Evolutionary conservation across 2,329 filamentous ascomycete species (phyloP).

Genomic region (Paraphaeosphaeria sporulosa): DNA sequence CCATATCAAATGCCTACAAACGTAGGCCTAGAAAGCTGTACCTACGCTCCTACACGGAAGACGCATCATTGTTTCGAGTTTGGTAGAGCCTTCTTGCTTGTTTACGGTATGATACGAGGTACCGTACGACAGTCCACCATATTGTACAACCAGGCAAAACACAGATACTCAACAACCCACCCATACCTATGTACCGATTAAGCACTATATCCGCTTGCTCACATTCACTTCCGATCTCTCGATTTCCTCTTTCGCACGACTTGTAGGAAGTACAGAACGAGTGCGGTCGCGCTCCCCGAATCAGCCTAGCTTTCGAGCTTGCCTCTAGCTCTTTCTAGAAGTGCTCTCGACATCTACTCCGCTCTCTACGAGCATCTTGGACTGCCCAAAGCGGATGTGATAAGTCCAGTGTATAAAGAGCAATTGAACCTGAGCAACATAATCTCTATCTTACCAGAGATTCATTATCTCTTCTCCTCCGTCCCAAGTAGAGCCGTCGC

Average conservation of each 20-base stretch:
- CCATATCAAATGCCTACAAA: neutral
- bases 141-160: no score
- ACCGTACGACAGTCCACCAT: no score
- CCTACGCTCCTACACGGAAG: no score
- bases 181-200: neutral
- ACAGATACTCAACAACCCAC: neutral
- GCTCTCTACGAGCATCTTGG: constrained; percentile 6
- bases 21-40: neutral
- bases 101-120: no score
- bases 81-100: no score
- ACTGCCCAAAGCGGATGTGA: constrained; percentile 1
- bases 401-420: constrained; percentile 1
- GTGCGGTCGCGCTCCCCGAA: constrained; percentile 12
- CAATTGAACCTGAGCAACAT: neutral
- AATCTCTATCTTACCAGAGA: constrained; percentile 11
- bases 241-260: neutral
- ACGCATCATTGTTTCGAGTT: no score
- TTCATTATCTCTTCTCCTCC: neutral
- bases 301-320: neutral
- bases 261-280: neutral
- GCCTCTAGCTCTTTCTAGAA: constrained; percentile 4
- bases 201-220: neutral
- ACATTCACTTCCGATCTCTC: neutral
- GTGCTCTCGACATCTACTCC: constrained; percentile 4
- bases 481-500: neutral